Evolutionary conservation across 176 grass and related monocot species (phyloP), one percentile per base, ranked within the genome.

Genomic region (Carex scoparia): DNA sequence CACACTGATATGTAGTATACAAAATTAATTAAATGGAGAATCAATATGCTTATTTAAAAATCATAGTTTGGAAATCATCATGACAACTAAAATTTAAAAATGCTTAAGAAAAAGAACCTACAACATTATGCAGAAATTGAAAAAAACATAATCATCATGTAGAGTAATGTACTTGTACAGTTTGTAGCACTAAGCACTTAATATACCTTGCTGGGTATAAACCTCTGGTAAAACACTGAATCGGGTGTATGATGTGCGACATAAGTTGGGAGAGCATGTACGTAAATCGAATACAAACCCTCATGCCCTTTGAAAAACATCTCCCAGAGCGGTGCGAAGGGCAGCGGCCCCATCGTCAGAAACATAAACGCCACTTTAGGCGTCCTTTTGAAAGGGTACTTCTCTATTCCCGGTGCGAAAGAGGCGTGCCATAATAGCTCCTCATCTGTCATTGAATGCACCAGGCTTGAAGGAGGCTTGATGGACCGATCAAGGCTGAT

Each of bases 311-410:
- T 79, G 79, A 97, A 97, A 86, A 91, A 94, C n/a, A 81, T 82
- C 62, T 97, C 95, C 95, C 95, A 97, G 12, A 97, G 86, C 10
- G 89, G 95, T 73, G 89, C 87, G 0, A 97, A 91, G 58, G 92
- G 95, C 0, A 97, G 77, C 42, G 90, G 89, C 49, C 94, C 94
- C 49, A 83, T 87, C 53, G 87, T 94, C 89, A 97, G 89, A 81
- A 97, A 97, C 94, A 97, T 88, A 84, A 97, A 94, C 15, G 94
- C 94, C 33, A 94, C 65, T 81, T 93, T 97, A 58, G 89, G 92
- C 40, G 83, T 82, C 86, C 94, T 91, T 28, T 18, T 53, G 79
- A 91, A 97, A 73, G 92, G 94, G 81, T 91, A 97, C 31, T 66
- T 57, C 28, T 74, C 82, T 30, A 92, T 80, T 56, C 35, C 44